phyloP scores from a whole-genome alignment of 495 filamentous ascomycete species.

The Lasiosphaeria hispida region DNA sequence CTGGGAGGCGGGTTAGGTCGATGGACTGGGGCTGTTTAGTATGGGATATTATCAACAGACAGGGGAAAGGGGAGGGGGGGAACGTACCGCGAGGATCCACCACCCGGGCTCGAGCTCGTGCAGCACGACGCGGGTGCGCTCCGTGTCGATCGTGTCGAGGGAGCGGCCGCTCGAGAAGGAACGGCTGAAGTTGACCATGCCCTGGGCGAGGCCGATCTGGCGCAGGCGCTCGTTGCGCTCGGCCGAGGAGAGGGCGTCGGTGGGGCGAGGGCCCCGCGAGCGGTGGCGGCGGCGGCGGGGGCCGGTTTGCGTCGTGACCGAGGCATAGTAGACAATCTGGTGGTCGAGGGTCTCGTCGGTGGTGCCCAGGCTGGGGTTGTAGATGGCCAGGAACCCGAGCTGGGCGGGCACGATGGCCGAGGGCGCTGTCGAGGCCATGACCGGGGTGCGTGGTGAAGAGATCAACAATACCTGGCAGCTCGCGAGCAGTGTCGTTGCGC shows the following conservation, averaged over 20 bases:
- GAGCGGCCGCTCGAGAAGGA: conserved; percentile 75
- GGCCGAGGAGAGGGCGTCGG: conserved; percentile 48
- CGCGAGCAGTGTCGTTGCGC: not conserved
- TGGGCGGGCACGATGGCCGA: conserved; percentile 65
- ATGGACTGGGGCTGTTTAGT: conserved; percentile 59
- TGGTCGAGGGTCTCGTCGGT: conserved; percentile 85
- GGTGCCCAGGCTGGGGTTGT: conserved; percentile 84
- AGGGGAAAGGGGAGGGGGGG: not conserved
- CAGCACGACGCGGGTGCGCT: conserved; percentile 77
- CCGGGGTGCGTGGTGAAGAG: not conserved
- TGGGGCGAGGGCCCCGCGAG: conserved; percentile 36
- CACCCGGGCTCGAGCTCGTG: conserved; percentile 79
- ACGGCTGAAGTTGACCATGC: conserved; percentile 90
- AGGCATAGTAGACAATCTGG: conserved; percentile 92
- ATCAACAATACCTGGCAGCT: not conserved
- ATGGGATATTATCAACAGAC: not conserved
- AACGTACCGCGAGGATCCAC: conserved; percentile 86
- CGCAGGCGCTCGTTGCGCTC: conserved; percentile 78
- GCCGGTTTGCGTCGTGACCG: conserved; percentile 48
- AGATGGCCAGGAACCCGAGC: conserved; percentile 86
- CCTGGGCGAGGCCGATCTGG: conserved; percentile 95
- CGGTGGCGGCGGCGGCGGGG: conserved; percentile 25
- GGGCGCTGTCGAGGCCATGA: not conserved
- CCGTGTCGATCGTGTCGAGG: conserved; percentile 85
- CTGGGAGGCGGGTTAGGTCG: conserved; percentile 64